Base-by-base conservation (phyloP, 257 asterid genomes). In the Solanum virginianum region DNA sequence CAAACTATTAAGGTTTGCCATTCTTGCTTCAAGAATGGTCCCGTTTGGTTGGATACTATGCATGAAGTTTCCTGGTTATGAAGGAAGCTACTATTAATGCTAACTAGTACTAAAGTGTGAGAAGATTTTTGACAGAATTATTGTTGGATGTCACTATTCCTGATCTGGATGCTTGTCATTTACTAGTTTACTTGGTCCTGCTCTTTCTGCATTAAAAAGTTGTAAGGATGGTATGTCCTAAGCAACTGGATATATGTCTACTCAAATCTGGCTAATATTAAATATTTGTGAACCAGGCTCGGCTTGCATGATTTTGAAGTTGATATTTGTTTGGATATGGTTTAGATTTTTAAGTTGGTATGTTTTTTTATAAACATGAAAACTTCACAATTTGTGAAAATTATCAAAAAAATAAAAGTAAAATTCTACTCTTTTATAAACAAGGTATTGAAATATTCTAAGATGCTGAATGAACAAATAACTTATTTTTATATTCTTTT, bases 381-480 rank as follows among this genome's bases (percentile, higher is more conserved):
- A 53, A 51, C 2, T 14, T 51, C 55, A 0, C 4, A 11, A 10
- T 49, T 51, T 51, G 55, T 51, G 55, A 51, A 43, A 43, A 43
- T 43, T 47, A 47, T 47, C 11, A 47, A 36, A 36, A 36, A 36
- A 36, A 36, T 36, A 36, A 36, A 4, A 36, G 4, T 36, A 36
- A 36, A 36, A 36, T 36, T 36, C 1, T 36, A 36, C 41, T 36
- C 41, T 36, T 60, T 9, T 15, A 60, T 60, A 14, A 60, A 60
- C 4, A 22, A 60, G 8, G 24, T 60, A 60, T 60, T 1, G 11
- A 0, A 60, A 60, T 60, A 10, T 60, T 10, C 0, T 60, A 22
- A 1, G 32, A 4, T 0, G 1, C 5, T 10, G 32, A 60, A 0
- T 10, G 22, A 10, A 60, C 5, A 60, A 60, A 0, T 22, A 1